Conservation (phyloP, 2,329 filamentous ascomycete genomes). For the Paecilomyces sp. region DNA sequence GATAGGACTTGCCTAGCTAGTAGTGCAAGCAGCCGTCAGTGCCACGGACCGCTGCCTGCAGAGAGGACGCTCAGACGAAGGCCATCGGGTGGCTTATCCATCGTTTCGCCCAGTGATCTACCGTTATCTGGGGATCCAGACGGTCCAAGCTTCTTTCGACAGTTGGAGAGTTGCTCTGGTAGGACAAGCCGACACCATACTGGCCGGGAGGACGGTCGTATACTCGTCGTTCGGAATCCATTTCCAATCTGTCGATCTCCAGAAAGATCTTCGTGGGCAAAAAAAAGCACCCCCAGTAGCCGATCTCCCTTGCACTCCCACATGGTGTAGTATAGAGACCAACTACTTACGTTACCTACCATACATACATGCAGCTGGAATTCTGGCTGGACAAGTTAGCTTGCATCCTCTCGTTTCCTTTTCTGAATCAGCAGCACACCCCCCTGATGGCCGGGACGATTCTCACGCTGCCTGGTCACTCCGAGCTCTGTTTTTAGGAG, state of each 20-base stretch:
- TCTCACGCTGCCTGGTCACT: conserved; percentile 10
- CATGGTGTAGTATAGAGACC: not conserved
- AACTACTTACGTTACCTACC: too few species aligned
- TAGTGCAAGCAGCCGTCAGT: not conserved
- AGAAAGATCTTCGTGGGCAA: not conserved
- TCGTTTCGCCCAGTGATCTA: not conserved
- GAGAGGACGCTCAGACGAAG: not conserved
- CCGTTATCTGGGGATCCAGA: not conserved
- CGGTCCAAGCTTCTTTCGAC: not conserved
- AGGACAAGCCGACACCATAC: not conserved
- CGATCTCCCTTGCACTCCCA: not conserved
- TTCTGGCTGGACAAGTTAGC: not conserved
- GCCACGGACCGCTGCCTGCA: not conserved
- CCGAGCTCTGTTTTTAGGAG: conserved; percentile 2
- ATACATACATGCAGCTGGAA: not conserved
- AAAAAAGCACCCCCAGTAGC: not conserved
- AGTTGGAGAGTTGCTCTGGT: not conserved
- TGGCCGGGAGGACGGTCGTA: not conserved
- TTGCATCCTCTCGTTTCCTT: not conserved
- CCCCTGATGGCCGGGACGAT: conserved; percentile 1
- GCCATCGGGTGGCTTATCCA: not conserved
- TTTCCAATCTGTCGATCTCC: not conserved
- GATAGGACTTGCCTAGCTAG: not conserved
- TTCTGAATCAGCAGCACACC: conserved; percentile 7
- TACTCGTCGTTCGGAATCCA: not conserved